Base-by-base conservation (phyloP, 2,329 filamentous ascomycete genomes). In the Arthroderma uncinatum region DNA sequence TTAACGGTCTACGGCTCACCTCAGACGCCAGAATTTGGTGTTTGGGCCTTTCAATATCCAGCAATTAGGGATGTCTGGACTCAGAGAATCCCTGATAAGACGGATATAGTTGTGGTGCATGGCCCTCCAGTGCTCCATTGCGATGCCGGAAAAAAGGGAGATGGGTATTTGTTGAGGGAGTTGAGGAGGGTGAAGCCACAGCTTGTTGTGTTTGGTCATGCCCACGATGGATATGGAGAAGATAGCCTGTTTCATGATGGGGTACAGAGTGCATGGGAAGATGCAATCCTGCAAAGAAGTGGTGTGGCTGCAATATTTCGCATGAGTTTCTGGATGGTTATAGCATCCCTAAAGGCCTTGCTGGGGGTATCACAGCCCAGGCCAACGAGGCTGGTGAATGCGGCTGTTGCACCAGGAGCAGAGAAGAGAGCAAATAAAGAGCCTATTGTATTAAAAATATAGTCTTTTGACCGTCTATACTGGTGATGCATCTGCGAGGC, bases 131-230 rank as follows among this genome's bases (percentile, higher is more conserved):
- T 57, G 19, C 55, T 60, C n/a, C 60, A 64, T 60, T 59, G 62
- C 50, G 64, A 65, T 50, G 61, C 64, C 0, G 55, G 42, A 6
- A 53, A 57, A 52, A 58, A 61, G 53, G 64, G 64, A 12, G 59
- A 59, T 57, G 55, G 55, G 12, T 61, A 60, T 54, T 34, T 67
- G 25, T 39, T 58, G 14, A 50, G 53, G 14, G 63, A 66, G 40
- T 47, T 67, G 34, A 44, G 39, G 9, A 53, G 64, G 8, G 58
- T 62, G 8, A 60, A 53, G 39, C 65, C 65, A 9, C 58, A 48
- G 4, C 60, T 66, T 42, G 61, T 64, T 42, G 60, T 66, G n/a
- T 66, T 64, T 57, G 63, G 62, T 2, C 63, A 66, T 58, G 62
- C 66, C 37, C 66, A 66, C 56, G 60, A 54, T n/a, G 62, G 61